Percentiles rank a stretch among this genome's conserved stretches.
Conservation (phyloP, 2,329 filamentous ascomycete genomes). For the Talaromyces funiculosus region DNA sequence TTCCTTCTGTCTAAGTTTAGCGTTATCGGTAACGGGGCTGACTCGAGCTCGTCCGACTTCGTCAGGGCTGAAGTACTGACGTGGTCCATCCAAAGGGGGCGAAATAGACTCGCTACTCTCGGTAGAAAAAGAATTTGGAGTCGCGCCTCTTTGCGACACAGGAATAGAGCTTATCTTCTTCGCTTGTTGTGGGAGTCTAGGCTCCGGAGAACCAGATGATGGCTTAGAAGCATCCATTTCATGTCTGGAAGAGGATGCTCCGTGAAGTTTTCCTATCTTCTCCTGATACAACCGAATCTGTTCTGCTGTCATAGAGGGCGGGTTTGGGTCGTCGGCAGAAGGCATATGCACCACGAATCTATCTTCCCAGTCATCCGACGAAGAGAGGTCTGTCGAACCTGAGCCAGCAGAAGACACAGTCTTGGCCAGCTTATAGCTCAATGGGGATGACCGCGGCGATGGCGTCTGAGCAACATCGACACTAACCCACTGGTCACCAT, state of each 20-base stretch:
- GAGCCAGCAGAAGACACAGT: slow-evolving; percentile 28
- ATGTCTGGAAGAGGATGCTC: slow-evolving; percentile 21
- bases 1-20: slow-evolving; percentile 21
- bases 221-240: slow-evolving; percentile 14
- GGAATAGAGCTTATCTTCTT: slow-evolving; percentile 5
- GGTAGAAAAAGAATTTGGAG: slow-evolving; percentile 1
- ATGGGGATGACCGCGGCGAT: slow-evolving; percentile 15
- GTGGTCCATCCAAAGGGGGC: slow-evolving; percentile 12
- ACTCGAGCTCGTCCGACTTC: slow-evolving; percentile 34
- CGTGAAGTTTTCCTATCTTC: slow-evolving; percentile 23
- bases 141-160: not conserved
- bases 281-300: slow-evolving; percentile 37
- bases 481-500: slow-evolving; percentile 33
- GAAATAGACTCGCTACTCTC: slow-evolving; percentile 7
- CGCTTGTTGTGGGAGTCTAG: not conserved
- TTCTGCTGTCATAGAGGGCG: slow-evolving; percentile 33
- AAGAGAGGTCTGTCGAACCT: slow-evolving; percentile 23
- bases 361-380: slow-evolving; percentile 33
- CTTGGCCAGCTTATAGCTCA: slow-evolving; percentile 18
- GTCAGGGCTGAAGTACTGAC: slow-evolving; percentile 33
- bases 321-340: slow-evolving; percentile 37
- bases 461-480: slow-evolving; percentile 23
- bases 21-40: slow-evolving; percentile 33
- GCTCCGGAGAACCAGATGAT: slow-evolving; percentile 22
- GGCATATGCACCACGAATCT: slow-evolving; percentile 42